A percentile compares a stretch with the other conserved stretches of the same genome.
These are phyloP conservation scores for Skeletonema grethae DNA, from an alignment of 108 stramenopile genomes.

Conservation along the genomic window DNA sequence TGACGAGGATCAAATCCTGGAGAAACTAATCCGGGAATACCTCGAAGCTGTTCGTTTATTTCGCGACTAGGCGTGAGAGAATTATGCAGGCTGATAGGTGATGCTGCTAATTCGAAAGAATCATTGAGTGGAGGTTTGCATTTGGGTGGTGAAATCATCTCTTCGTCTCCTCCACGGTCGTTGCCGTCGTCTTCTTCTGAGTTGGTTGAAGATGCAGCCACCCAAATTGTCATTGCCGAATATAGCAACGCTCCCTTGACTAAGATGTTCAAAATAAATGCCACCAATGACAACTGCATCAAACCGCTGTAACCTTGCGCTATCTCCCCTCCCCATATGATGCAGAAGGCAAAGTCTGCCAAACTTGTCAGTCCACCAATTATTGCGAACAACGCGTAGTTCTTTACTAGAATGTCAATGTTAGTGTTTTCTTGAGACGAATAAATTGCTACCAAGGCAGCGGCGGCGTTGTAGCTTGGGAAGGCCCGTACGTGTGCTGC, in stretches of 20 bases:
- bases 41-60: background rate
- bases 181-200: background rate
- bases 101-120: background rate
- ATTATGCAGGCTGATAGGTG: slow-evolving; percentile 3
- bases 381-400: slow-evolving; percentile 8
- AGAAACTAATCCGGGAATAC: slow-evolving; percentile 28
- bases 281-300: slow-evolving; percentile 14
- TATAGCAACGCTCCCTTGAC: slow-evolving; percentile 27
- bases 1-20: slow-evolving; percentile 17
- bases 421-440: slow-evolving; percentile 18
- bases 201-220: slow-evolving; percentile 2
- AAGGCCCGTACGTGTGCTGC: slow-evolving; percentile 22
- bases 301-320: slow-evolving; percentile 17
- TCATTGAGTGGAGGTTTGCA: background rate
- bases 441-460: slow-evolving; percentile 21
- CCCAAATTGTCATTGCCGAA: slow-evolving; percentile 21
- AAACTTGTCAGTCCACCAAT: slow-evolving; percentile 19
- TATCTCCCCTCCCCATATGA: slow-evolving; percentile 32
- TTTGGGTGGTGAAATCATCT: slow-evolving; percentile 9
- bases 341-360: slow-evolving; percentile 30
- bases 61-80: slow-evolving; percentile 4
- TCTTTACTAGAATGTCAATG: slow-evolving; percentile 6
- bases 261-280: slow-evolving; percentile 28
- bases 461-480: slow-evolving; percentile 20
- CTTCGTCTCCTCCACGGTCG: background rate